Base-by-base conservation (phyloP, 805 yeast genomes). In the Candida ulmi region DNA sequence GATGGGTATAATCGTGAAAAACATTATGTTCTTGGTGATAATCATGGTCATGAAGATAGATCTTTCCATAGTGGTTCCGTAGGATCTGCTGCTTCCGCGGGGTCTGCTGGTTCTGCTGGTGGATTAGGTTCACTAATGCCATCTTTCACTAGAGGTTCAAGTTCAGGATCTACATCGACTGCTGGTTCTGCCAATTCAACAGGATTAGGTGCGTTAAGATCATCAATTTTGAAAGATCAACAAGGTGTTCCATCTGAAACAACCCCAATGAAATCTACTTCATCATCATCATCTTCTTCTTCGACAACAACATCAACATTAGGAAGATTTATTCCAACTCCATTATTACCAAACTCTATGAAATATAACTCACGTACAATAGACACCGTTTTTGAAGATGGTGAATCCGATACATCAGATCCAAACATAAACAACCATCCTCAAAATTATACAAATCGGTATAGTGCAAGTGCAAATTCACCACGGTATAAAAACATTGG, bases 361-460 rank as follows among this genome's bases (percentile, higher is more conserved):
- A 27, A n/a, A 19, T 31, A 27, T 18, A 15, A 35, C 11, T 17
- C 21, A 1, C 40, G 55, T 25, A 46, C 47, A 3, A 53, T 53
- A 13, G 58, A 55, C 17, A 55, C 60, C 1, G 57, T 55, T n/a
- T 41, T 46, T 29, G 60, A 55, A 37, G 60, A 52, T 11, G 36
- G 47, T 2, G 58, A 55, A 35, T 27, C 47, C 6, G 40, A 47
- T 27, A 27, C 36, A 6, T 27, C 46, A n/a, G 29, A 8, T 26
- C 15, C 27, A 7, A 19, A 21, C 9, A 9, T 9, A 32, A n/a
- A 24, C 16, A 7, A 8, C 36, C 8, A 35, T 31, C 9, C 23
- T n/a, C n/a, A n/a, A 24, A 35, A 37, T 17, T 40, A 36, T 23
- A 35, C 4, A 35, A 41, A 15, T 42, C 40, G 31, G 31, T 26